phyloP scores from a whole-genome alignment of 192 early-diverging fungal species.

The Chytriomyces hyalinus region DNA sequence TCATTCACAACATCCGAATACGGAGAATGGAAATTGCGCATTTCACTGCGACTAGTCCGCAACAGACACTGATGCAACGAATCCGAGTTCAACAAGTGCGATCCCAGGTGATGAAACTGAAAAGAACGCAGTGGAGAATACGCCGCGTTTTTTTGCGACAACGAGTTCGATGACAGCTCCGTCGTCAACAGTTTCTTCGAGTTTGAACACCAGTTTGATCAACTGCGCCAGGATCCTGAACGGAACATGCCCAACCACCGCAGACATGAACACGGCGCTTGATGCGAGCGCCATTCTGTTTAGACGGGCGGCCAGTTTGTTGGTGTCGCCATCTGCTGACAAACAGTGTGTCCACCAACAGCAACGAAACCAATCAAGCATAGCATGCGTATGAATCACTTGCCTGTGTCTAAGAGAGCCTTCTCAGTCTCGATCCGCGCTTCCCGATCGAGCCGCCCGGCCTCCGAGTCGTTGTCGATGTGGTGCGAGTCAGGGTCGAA shows the following conservation, averaged over 20 bases:
- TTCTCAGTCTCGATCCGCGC: not conserved
- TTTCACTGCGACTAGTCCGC: not conserved
- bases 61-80: conserved; percentile 14
- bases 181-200: not conserved
- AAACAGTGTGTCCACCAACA: not conserved
- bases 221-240: not conserved
- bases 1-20: not conserved
- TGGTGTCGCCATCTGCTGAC: not conserved
- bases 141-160: not conserved
- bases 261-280: not conserved
- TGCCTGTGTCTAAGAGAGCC: not conserved
- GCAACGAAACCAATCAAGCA: not conserved
- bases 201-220: not conserved
- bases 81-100: conserved; percentile 2
- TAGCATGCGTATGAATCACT: not conserved
- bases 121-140: not conserved
- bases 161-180: not conserved
- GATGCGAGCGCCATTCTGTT: not conserved
- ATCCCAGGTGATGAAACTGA: not conserved
- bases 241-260: not conserved
- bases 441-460: not conserved
- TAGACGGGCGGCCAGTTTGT: not conserved
- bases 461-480: not conserved
- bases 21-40: conserved; percentile 16
- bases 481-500: not conserved